Percentiles rank a stretch among this genome's conserved stretches.
These are phyloP conservation scores for Cyclotella atomus DNA, from an alignment of 108 stramenopile genomes.

Conservation along the genomic window DNA sequence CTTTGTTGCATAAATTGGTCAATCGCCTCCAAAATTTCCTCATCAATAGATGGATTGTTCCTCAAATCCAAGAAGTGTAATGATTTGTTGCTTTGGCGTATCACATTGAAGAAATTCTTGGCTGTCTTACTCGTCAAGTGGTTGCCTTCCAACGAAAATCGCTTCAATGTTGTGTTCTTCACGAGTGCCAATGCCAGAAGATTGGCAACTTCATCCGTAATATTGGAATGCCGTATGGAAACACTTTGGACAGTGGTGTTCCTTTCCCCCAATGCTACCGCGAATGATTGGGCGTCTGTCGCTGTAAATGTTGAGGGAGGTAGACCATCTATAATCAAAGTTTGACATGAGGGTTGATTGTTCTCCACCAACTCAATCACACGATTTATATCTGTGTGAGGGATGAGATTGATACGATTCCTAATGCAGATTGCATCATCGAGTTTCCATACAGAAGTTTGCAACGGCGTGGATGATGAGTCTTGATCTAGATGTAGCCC, in stretches of 20 bases:
- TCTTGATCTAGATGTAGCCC: background rate
- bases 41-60: constrained; percentile 19
- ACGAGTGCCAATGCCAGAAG: constrained; percentile 35
- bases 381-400: background rate
- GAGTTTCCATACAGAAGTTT: constrained; percentile 11
- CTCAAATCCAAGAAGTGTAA: constrained; percentile 31
- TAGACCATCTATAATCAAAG: constrained; percentile 31
- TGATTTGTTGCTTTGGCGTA: constrained; percentile 18
- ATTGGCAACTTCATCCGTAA: constrained; percentile 27
- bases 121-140: constrained; percentile 7
- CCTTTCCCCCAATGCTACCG: constrained; percentile 15
- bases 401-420: constrained; percentile 15
- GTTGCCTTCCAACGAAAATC: constrained; percentile 27
- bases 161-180: constrained; percentile 20
- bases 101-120: constrained; percentile 27
- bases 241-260: constrained; percentile 20
- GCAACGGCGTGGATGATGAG: too few species aligned
- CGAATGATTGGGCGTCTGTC: constrained; percentile 13
- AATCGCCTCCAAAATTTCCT: constrained; percentile 14
- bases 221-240: constrained; percentile 33
- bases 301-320: constrained; percentile 7
- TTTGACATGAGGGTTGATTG: constrained; percentile 18
- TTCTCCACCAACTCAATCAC: constrained; percentile 16
- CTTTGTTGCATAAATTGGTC: constrained; percentile 33
- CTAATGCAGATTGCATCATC: constrained; percentile 18